A percentile compares a stretch with the other conserved stretches of the same genome.
These are phyloP conservation scores for Colletotrichum orchidophilum DNA, from an alignment of 2,329 filamentous ascomycete genomes.

Conservation along the genomic window DNA sequence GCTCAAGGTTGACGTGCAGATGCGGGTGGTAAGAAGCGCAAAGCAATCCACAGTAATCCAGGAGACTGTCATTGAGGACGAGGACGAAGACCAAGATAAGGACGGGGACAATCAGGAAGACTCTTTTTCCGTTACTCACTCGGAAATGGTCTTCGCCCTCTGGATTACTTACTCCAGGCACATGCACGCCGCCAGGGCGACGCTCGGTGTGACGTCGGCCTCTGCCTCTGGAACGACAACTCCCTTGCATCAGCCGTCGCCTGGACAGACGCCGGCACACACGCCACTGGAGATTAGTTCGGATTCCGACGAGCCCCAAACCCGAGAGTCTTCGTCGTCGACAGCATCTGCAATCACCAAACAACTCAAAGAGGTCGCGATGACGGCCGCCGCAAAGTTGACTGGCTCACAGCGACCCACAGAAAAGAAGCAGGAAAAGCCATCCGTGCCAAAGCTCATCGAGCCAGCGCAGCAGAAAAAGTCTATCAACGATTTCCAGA, in stretches of 20 bases:
- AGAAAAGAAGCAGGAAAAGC: constrained; percentile 46
- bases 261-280: constrained; percentile 73
- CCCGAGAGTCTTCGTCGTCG: constrained; percentile 48
- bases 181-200: constrained; percentile 77
- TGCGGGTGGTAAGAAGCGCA: constrained; percentile 94
- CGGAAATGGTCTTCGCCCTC: constrained; percentile 90
- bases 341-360: constrained; percentile 60
- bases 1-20: constrained; percentile 93
- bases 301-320: constrained; percentile 58
- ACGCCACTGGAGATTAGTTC: constrained; percentile 66
- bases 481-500: constrained; percentile 87
- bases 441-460: constrained; percentile 46
- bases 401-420: constrained; percentile 51
- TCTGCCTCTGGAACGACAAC: constrained; percentile 72
- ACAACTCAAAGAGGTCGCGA: constrained; percentile 66
- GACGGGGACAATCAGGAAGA: constrained; percentile 49
- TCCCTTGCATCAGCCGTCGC: constrained; percentile 81
- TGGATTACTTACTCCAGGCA: constrained; percentile 98
- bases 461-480: constrained; percentile 69
- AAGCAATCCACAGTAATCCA: constrained; percentile 69
- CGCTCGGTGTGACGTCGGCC: constrained; percentile 70
- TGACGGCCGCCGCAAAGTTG: constrained; percentile 63
- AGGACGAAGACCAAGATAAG: constrained; percentile 53
- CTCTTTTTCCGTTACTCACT: constrained; percentile 60
- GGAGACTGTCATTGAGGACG: constrained; percentile 69